Evolutionary conservation across 805 yeast genomes (phyloP), one percentile per base, ranked within the genome.

Genomic region (Saccharomycopsis oosterbeekiorum): DNA sequence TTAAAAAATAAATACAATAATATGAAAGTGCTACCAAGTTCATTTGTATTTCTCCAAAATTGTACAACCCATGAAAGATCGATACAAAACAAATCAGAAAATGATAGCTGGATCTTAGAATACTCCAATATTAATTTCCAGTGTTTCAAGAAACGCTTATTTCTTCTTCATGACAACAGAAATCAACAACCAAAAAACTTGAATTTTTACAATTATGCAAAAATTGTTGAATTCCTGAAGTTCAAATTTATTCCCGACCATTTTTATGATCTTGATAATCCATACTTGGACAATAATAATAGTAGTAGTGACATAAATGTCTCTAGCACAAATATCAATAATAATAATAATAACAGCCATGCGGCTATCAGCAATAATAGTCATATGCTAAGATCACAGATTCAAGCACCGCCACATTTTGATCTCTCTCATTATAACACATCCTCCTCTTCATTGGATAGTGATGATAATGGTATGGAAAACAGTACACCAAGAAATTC

Each of bases 121-220:
- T 56, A 59, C 39, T 56, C 62, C 19, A 56, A 55, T 51, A 53
- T 61, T 26, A 61, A 61, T 29, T 61, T 61, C 17, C 62, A 61
- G 3, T 61, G 64, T 53, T 61, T 61, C 37, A 61, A 59, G 36
- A 61, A 59, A 14, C 53, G 53, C n/a, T 47, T 47, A 8, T 47
- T 47, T 21, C 34, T 47, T 21, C 26, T 47, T 21, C 53, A 47
- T 24, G 53, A 47, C 34, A 8, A 56, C 15, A 14, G 53, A 17
- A 15, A 37, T 14, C 54, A 42, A 56, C 21, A 42, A 17, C 40
- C 56, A 11, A 42, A 61, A 24, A 17, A 43, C 17, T n/a, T 21
- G 26, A 53, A 43, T 15, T 47, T 43, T 14, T 61, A 26, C 37
- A 19, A 55, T 37, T 61, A 59, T 54, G 62, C 59, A 21, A 56